Evolutionary conservation across 2,329 filamentous ascomycete species (phyloP).

Genomic region (Metarhizium humberi): DNA sequence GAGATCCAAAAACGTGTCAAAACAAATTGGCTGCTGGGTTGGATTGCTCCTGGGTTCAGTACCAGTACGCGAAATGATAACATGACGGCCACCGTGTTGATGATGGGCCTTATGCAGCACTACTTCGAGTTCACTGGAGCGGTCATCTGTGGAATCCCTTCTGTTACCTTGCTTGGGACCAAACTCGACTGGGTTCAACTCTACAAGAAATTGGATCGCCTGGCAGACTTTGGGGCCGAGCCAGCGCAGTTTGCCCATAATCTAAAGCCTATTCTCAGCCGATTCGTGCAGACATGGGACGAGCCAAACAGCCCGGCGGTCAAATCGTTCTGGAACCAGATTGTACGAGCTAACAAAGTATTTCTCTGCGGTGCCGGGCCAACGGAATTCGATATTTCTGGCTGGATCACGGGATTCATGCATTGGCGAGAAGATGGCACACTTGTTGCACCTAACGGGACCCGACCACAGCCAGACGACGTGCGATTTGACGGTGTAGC

Average conservation of each 20-base stretch:
- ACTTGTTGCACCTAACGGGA: constrained; percentile 10
- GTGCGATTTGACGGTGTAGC: constrained; percentile 18
- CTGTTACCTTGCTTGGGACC: constrained; percentile 30
- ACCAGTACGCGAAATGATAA: constrained; percentile 29
- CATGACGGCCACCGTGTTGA: constrained; percentile 30
- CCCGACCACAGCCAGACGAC: constrained; percentile 1
- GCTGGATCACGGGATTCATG: constrained; percentile 40
- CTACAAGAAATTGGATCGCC: constrained; percentile 28
- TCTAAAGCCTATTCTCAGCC: constrained; percentile 33
- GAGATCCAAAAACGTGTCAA: constrained; percentile 30
- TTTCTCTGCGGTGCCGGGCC: constrained; percentile 19
- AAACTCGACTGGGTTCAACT: constrained; percentile 31
- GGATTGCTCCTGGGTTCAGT: constrained; percentile 33
- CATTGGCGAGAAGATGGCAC: constrained; percentile 31
- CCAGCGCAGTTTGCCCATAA: constrained; percentile 26
- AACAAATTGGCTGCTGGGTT: constrained; percentile 29
- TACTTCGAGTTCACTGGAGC: constrained; percentile 27
- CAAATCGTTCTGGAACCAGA: constrained; percentile 33
- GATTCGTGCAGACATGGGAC: constrained; percentile 36
- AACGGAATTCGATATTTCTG: constrained; percentile 28
- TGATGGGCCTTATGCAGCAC: constrained; percentile 34
- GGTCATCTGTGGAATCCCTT: constrained; percentile 33
- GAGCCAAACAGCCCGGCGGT: constrained; percentile 22
- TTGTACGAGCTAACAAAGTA: constrained; percentile 25
- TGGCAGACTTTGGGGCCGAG: constrained; percentile 34